A percentile compares a stretch with the other conserved stretches of the same genome.
These are phyloP conservation scores for Dentipellis fragilis DNA, from an alignment of 768 basidiomycete genomes.

Conservation along the genomic window DNA sequence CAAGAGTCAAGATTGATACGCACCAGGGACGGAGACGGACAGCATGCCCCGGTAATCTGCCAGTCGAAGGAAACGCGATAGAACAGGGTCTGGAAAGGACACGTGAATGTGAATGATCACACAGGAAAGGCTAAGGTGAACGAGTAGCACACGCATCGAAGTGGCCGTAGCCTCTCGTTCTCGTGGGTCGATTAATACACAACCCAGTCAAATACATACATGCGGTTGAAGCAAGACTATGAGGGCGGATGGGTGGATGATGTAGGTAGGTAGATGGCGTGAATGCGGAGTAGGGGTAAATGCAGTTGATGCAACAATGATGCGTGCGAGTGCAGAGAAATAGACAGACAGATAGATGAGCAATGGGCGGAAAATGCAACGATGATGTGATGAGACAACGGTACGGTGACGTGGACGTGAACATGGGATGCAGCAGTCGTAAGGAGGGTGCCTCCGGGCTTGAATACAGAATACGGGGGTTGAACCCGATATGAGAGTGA, in stretches of 20 bases:
- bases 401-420: neutral
- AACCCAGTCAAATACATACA: neutral
- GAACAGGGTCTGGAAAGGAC: no score
- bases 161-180: no score
- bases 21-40: no score
- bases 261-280: no score
- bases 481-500: slow-evolving; percentile 57
- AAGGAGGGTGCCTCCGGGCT: neutral
- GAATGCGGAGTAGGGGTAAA: slow-evolving; percentile 2
- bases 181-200: no score
- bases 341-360: slow-evolving; percentile 12
- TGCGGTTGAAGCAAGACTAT: neutral
- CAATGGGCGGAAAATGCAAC: slow-evolving; percentile 8
- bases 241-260: neutral
- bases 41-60: no score
- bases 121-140: no score
- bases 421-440: neutral
- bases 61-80: no score
- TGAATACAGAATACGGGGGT: slow-evolving; percentile 53
- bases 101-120: no score
- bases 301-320: slow-evolving; percentile 26
- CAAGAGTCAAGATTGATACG: no score
- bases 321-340: slow-evolving; percentile 1
- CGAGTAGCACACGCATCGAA: no score
- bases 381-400: neutral